Evolutionary conservation across 495 filamentous ascomycete genomes (phyloP).

Genomic region (Staphylotrichum longicolle): DNA sequence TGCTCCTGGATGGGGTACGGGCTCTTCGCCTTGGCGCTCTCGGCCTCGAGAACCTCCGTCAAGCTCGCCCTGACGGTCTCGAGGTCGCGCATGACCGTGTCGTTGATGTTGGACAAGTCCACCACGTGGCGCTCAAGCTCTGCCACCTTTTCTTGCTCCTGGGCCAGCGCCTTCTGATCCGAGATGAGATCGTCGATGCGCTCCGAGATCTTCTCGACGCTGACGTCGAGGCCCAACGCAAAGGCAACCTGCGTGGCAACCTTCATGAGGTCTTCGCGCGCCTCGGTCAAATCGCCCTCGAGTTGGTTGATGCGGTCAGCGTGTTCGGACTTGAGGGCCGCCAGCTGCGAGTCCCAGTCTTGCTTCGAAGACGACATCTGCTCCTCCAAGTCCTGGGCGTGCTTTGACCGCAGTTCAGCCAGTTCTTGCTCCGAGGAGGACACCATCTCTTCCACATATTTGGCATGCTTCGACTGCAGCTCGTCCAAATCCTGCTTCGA

Average conservation of each 20-base stretch:
- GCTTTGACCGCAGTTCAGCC: constrained; percentile 31
- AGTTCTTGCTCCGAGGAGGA: constrained; percentile 40
- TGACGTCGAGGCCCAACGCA: constrained; percentile 53
- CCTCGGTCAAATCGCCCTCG: constrained; percentile 66
- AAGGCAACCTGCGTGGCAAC: constrained; percentile 57
- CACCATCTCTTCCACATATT: constrained; percentile 50
- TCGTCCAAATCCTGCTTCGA: constrained; percentile 42
- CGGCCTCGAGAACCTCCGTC: constrained; percentile 43
- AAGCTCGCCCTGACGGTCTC: constrained; percentile 49
- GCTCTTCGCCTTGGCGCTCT: constrained; percentile 45
- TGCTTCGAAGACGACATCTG: constrained; percentile 40
- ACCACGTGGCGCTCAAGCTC: constrained; percentile 49
- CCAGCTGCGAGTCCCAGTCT: constrained; percentile 45
- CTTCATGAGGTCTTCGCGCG: constrained; percentile 65
- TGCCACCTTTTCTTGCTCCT: constrained; percentile 55
- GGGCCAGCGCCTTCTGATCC: constrained; percentile 47
- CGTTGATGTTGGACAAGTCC: constrained; percentile 54
- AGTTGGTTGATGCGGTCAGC: constrained; percentile 59
- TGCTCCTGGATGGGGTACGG: constrained; percentile 63
- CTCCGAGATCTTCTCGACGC: constrained; percentile 54
- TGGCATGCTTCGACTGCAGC: constrained; percentile 46
- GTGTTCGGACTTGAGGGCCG: constrained; percentile 53
- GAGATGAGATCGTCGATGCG: constrained; percentile 52
- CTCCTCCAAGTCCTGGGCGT: constrained; percentile 50
- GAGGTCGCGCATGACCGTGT: constrained; percentile 55